Evolutionary conservation across 352 stramenopile species (phyloP), one percentile per base, ranked within the genome.

Genomic region (Phytopythium vexans): DNA sequence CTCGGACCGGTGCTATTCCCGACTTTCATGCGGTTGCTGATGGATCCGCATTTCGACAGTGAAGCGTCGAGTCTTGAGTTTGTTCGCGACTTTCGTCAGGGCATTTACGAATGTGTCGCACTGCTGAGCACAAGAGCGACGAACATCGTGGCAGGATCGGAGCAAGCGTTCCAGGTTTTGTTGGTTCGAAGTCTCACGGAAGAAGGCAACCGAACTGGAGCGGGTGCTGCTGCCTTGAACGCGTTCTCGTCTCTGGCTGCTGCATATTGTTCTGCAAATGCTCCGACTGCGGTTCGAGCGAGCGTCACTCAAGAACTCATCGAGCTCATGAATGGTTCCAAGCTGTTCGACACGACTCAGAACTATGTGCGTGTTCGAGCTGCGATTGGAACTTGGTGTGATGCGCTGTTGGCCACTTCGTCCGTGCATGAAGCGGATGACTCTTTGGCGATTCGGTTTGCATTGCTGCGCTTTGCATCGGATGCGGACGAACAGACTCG

Each of bases 81-180:
- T 54, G 70, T 64, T 50, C 54, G 66, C 8, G 67, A 86, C 37
- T 88, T 87, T 46, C 72, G 70, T 1, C 75, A 88, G 35, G 77
- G 74, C 14, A 66, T 90, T 0, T 93, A 93, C 53, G 70, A 86
- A 34, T 60, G 62, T 31, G 42, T 93, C 7, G 64, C 70, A 3
- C 51, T 86, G 15, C 52, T 93, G 41, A 70, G 64, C 11, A 55
- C 42, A 4, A 56, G 83, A 39, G 55, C 58, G 14, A 77, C 83
- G 0, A 21, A 45, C 3, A 50, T 86, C 7, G 68, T 90, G 9
- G 71, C 67, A 27, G 52, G 59, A 15, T 84, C 78, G 2, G 73
- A 86, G 27, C 72, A 92, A 48, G 62, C 75, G 6, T 93, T 93
- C 33, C 80, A 93, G 58, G 69, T 87, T n/a, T 44, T 93, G 32